Percentiles rank a stretch among this genome's conserved stretches.
These are phyloP conservation scores for Trichomonascaceae sp. DNA, from an alignment of 1,139 yeast genomes.

Conservation along the genomic window DNA sequence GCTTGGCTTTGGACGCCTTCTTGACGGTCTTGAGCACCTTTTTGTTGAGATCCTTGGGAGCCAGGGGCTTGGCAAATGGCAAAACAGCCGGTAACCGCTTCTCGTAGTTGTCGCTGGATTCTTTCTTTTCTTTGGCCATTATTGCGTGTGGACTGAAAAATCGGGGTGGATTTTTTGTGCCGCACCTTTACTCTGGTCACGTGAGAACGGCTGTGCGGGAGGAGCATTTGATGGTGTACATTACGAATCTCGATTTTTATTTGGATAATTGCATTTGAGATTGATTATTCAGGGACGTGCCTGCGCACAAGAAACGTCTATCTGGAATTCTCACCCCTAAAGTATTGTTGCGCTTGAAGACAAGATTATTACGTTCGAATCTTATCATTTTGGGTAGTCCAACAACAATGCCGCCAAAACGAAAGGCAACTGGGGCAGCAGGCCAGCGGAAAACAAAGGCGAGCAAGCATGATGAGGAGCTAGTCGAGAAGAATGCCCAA, in stretches of 20 bases:
- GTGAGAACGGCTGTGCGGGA: too few species aligned
- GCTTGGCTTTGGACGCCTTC: slow-evolving; percentile 95
- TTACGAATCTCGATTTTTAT: background rate
- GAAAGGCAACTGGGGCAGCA: too few species aligned
- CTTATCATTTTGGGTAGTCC: too few species aligned
- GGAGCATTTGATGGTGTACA: background rate
- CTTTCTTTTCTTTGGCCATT: slow-evolving; percentile 23
- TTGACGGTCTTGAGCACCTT: slow-evolving; percentile 90
- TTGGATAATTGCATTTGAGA: slow-evolving; percentile 63
- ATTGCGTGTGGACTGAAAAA: slow-evolving; percentile 5
- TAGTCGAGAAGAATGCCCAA: too few species aligned
- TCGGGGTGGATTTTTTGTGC: background rate
- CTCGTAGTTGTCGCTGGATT: slow-evolving; percentile 65
- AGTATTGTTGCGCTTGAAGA: too few species aligned
- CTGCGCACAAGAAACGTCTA: too few species aligned
- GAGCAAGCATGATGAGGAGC: too few species aligned
- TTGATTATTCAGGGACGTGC: too few species aligned
- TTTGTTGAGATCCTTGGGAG: slow-evolving; percentile 91
- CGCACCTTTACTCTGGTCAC: background rate
- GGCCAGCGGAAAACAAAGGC: too few species aligned
- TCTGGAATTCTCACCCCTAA: too few species aligned
- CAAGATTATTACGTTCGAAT: too few species aligned
- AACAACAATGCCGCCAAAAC: too few species aligned
- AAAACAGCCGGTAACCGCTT: slow-evolving; percentile 78
- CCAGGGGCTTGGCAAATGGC: slow-evolving; percentile 90